Conservation (phyloP, 176 grass and related monocot genomes). For the Triticum urartu region DNA sequence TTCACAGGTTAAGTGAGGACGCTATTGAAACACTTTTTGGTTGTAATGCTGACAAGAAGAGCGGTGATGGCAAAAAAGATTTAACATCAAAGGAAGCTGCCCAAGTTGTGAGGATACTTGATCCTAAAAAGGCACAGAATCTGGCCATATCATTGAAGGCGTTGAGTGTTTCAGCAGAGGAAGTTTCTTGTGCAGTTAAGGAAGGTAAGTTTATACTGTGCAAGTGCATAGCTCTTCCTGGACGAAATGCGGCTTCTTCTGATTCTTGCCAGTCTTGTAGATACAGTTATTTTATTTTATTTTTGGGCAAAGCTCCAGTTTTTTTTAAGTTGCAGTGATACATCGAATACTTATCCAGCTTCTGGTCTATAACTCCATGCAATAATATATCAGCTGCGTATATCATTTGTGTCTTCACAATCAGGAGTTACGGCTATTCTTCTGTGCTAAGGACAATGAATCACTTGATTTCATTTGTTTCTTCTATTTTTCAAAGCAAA, state of each 20-base stretch:
- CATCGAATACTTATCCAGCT: conserved; percentile 12
- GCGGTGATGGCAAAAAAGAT: conserved; percentile 46
- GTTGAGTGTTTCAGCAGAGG: conserved; percentile 56
- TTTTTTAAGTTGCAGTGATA: background rate
- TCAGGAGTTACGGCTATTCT: background rate
- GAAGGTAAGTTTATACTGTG: conserved; percentile 50
- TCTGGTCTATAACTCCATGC: background rate
- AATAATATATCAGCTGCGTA: conserved; percentile 2
- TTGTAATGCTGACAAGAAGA: conserved; percentile 44
- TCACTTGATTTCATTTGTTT: conserved; percentile 3
- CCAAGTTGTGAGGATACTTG: conserved; percentile 62
- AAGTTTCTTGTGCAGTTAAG: conserved; percentile 65
- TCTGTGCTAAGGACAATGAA: conserved; percentile 10
- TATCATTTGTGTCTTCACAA: background rate
- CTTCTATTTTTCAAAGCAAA: background rate
- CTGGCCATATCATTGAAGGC: conserved; percentile 85
- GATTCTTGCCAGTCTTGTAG: background rate
- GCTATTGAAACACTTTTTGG: conserved; percentile 85
- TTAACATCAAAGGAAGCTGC: conserved; percentile 22
- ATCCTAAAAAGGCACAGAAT: conserved; percentile 82
- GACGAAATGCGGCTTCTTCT: conserved; percentile 5
- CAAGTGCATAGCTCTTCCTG: background rate
- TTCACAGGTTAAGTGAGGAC: conserved; percentile 68
- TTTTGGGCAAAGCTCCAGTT: background rate
- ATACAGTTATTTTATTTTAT: background rate